Evolutionary conservation across 2,329 filamentous ascomycete species (phyloP), one percentile per base, ranked within the genome.

Genomic region (Trichoderma sp.): DNA sequence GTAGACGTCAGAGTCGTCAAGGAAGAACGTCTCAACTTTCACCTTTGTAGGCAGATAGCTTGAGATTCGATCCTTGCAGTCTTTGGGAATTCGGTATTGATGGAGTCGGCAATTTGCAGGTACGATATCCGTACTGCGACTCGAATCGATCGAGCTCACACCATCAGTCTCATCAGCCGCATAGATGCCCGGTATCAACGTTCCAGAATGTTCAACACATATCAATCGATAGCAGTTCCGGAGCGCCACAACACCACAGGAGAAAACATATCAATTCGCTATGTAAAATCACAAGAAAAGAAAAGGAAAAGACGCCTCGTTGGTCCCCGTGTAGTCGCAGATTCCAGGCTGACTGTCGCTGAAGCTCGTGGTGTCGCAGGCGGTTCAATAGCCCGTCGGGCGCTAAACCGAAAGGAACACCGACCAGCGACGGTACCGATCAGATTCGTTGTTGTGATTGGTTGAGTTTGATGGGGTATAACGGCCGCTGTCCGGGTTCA

Each of bases 331-430:
- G 30, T 48, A 26, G 58, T 54, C 55, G 47, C 48, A 65, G 52
- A 52, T 56, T 28, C 7, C 39, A 41, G 14, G 51, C 41, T 28
- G 7, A 56, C 44, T 24, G 34, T 62, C 30, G 39, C 41, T 54
- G 63, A 15, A 65, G 48, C 55, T 51, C 34, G 47, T 52, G 26
- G 39, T 44, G 50, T 54, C 48, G 39, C 47, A 41, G 34, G 54
- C 45, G 45, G 28, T 50, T 52, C 34, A 44, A 6, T 6, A 24
- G 24, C 43, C 30, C 54, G 4, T 48, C 50, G 9, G 48, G 45
- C 64, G 58, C 64, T 66, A 66, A 55, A 12, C 65, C 65, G 41
- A 21, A 63, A 47, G 26, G 60, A 59, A 63, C 52, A 66, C 65
- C 65, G 65, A 66, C 59, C 28, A 41, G 21, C 50, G 10, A n/a